These are phyloP conservation scores for Fusarium robinianum DNA, from an alignment of 2,329 filamentous ascomycete genomes.

Conservation along the genomic window DNA sequence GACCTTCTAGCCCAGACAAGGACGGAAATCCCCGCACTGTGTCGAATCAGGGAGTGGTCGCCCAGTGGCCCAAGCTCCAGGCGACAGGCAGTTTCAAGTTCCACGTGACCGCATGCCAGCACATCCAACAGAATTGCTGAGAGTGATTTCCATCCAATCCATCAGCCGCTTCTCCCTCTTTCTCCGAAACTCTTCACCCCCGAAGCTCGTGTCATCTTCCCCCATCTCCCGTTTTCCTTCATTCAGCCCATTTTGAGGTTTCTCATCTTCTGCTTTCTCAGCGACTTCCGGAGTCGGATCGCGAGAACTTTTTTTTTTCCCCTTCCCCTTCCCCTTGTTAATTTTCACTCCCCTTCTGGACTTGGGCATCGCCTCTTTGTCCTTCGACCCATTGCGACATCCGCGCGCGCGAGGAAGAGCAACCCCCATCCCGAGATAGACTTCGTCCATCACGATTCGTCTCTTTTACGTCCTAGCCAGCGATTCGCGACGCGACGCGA, in stretches of 20 bases:
- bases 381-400: conserved; percentile 27
- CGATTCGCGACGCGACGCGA: conserved; percentile 30
- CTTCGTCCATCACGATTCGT: conserved; percentile 7
- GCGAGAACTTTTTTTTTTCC: conserved; percentile 20
- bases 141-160: too few species aligned
- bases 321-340: conserved; percentile 6
- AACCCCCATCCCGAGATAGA: conserved; percentile 19
- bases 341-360: conserved; percentile 18
- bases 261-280: conserved; percentile 28
- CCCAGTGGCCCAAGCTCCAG: conserved; percentile 3
- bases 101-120: conserved; percentile 26
- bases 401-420: conserved; percentile 24
- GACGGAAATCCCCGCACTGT: conserved; percentile 16
- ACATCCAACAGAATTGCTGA: too few species aligned
- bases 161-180: conserved; percentile 34
- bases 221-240: conserved; percentile 22
- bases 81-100: background rate
- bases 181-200: conserved; percentile 32
- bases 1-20: conserved; percentile 6
- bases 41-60: too few species aligned
- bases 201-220: conserved; percentile 32
- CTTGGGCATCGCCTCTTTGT: conserved; percentile 16
- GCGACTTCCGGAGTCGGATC: conserved; percentile 24
- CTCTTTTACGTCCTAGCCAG: conserved; percentile 12
- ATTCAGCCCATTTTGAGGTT: conserved; percentile 28